These are phyloP conservation scores for Fragaria nilgerrensis DNA, from an alignment of 306 rosid genomes.

Conservation along the genomic window DNA sequence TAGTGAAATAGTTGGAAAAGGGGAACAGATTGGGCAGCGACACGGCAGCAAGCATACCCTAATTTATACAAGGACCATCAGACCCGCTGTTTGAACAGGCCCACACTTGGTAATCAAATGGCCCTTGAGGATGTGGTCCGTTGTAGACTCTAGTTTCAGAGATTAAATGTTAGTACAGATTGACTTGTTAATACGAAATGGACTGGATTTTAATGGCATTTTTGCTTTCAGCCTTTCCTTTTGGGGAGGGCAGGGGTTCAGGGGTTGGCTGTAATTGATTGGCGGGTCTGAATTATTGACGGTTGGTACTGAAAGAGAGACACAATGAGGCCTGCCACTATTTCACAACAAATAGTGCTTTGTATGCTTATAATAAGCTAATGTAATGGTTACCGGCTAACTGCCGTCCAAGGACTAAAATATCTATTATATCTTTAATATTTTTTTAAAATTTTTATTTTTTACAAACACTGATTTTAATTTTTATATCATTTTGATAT, in stretches of 20 bases:
- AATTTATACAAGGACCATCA: not conserved
- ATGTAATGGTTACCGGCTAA: too few relatives aligned
- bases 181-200: not conserved
- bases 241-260: not conserved
- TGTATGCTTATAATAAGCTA: too few relatives aligned
- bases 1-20: not conserved
- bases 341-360: not conserved
- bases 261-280: not conserved
- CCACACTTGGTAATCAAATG: not conserved
- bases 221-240: not conserved
- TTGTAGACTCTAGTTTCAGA: not conserved
- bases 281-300: too few relatives aligned
- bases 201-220: not conserved
- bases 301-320: not conserved
- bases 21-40: not conserved
- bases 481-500: too few relatives aligned
- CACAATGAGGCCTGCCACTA: not conserved
- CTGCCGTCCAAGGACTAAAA: too few relatives aligned
- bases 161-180: not conserved
- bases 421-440: too few relatives aligned
- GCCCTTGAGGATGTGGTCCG: not conserved
- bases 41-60: not conserved
- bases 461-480: too few relatives aligned
- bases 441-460: too few relatives aligned
- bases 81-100: not conserved